Percentiles rank a stretch among this genome's conserved stretches.
Conservation (phyloP, 2,329 filamentous ascomycete species). For the Aureobasidium sp. region DNA sequence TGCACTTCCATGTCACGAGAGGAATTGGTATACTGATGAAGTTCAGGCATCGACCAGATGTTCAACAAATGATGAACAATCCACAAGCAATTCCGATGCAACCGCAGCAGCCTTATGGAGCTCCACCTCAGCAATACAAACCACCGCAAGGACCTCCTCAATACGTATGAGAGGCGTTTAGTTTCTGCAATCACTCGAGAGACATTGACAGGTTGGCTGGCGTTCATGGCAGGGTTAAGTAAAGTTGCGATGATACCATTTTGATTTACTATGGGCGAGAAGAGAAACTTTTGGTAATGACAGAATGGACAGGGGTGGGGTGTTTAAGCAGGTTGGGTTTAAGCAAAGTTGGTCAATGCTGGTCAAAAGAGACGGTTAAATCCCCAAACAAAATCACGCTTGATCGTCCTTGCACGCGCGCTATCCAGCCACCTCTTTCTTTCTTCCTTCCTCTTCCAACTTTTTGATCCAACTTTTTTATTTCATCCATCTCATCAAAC, state of each 20-base stretch:
- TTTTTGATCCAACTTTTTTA: not conserved
- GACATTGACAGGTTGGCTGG: not conserved
- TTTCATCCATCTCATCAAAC: not conserved
- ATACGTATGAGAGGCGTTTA: slow-evolving; percentile 13
- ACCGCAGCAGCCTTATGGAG: slow-evolving; percentile 26
- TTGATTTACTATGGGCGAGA: not conserved
- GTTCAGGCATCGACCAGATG: slow-evolving; percentile 29
- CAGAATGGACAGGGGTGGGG: not conserved
- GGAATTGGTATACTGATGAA: not conserved
- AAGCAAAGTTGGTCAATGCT: slow-evolving; percentile 15
- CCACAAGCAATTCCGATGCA: slow-evolving; percentile 28
- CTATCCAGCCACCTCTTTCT: not conserved
- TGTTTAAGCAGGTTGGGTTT: not conserved
- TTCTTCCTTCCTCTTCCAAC: not conserved
- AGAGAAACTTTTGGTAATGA: not conserved
- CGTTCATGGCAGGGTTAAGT: not conserved
- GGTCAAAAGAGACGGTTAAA: slow-evolving; percentile 6
- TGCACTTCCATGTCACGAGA: no score
- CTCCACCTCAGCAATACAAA: slow-evolving; percentile 24
- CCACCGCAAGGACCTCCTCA: slow-evolving; percentile 20
- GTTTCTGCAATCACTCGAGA: not conserved
- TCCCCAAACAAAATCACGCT: slow-evolving; percentile 7
- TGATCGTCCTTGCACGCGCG: not conserved
- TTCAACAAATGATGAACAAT: slow-evolving; percentile 30
- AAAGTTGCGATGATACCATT: slow-evolving; percentile 11